Evolutionary conservation across 2,329 filamentous ascomycete species (phyloP).

Genomic region (Xylariaceae sp.): DNA sequence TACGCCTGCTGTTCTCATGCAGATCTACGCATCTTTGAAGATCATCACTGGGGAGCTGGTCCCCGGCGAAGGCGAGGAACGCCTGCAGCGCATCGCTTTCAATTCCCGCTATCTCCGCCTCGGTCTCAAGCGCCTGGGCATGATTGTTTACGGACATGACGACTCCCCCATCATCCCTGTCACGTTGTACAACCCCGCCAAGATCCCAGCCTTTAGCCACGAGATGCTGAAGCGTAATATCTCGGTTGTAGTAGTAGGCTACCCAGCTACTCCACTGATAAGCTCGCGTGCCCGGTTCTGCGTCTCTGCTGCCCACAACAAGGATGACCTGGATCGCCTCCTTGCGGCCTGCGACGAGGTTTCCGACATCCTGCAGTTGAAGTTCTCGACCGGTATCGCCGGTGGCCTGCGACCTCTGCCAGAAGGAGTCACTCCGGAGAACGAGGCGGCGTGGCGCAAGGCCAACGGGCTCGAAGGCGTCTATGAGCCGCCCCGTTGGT

Average conservation of each 20-base stretch:
- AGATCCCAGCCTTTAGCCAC: constrained; percentile 96
- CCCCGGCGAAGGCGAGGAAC: constrained; percentile 91
- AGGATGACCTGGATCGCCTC: constrained; percentile 91
- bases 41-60: constrained; percentile 84
- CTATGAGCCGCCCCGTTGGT: constrained; percentile 73
- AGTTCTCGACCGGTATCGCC: constrained; percentile 93
- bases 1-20: constrained; percentile 78
- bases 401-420: constrained; percentile 76
- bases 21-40: constrained; percentile 80
- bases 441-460: constrained; percentile 50
- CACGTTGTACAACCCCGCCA: constrained; percentile 95
- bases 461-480: constrained; percentile 41
- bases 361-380: constrained; percentile 85
- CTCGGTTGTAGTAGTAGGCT: constrained; percentile 93
- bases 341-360: constrained; percentile 87
- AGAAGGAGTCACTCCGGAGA: constrained; percentile 64
- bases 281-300: constrained; percentile 94
- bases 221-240: constrained; percentile 99
- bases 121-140: constrained; percentile 91
- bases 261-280: constrained; percentile 92
- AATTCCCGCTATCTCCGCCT: constrained; percentile 98
- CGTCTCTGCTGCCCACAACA: constrained; percentile 92
- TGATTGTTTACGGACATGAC: constrained; percentile 95
- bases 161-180: constrained; percentile 96
- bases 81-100: constrained; percentile 91